Evolutionary conservation across 768 basidiomycete genomes (phyloP).

Genomic region (Amanita rimosa): DNA sequence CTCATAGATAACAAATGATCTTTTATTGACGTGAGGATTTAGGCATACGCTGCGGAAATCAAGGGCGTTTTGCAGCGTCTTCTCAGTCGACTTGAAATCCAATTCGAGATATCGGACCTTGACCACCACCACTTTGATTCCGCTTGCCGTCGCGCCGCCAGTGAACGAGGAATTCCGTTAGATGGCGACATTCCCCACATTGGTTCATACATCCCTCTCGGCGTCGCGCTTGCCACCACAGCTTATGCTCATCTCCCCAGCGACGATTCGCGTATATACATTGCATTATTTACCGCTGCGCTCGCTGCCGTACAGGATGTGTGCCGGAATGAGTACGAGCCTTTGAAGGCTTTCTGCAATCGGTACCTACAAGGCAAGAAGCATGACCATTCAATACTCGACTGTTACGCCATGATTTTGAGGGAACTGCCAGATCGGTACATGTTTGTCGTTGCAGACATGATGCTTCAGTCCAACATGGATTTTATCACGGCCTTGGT

Average conservation of each 20-base stretch:
- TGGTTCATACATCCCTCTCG: slow-evolving; percentile 19
- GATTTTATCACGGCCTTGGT: slow-evolving; percentile 21
- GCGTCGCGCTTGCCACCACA: slow-evolving; percentile 16
- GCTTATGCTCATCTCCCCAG: slow-evolving; percentile 19
- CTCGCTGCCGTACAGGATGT: slow-evolving; percentile 26
- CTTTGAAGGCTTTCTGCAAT: slow-evolving; percentile 22
- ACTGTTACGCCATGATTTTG: slow-evolving; percentile 22
- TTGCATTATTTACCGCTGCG: slow-evolving; percentile 29
- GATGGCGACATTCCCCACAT: slow-evolving; percentile 11
- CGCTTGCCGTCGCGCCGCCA: slow-evolving; percentile 14
- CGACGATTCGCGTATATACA: slow-evolving; percentile 19
- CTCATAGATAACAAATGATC: background rate
- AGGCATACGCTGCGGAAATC: background rate
- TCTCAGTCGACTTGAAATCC: background rate
- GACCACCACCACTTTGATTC: slow-evolving; percentile 7
- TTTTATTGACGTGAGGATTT: background rate
- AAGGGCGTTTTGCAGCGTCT: background rate
- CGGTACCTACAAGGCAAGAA: slow-evolving; percentile 15
- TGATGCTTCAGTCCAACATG: slow-evolving; percentile 24
- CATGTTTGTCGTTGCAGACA: slow-evolving; percentile 17
- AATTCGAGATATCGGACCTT: background rate
- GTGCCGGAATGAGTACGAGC: slow-evolving; percentile 13
- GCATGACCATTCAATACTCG: slow-evolving; percentile 20
- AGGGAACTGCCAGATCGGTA: slow-evolving; percentile 18
- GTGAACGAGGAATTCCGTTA: slow-evolving; percentile 15